These are phyloP conservation scores for Suillus discolor DNA, from an alignment of 768 basidiomycete species.

Conservation along the genomic window DNA sequence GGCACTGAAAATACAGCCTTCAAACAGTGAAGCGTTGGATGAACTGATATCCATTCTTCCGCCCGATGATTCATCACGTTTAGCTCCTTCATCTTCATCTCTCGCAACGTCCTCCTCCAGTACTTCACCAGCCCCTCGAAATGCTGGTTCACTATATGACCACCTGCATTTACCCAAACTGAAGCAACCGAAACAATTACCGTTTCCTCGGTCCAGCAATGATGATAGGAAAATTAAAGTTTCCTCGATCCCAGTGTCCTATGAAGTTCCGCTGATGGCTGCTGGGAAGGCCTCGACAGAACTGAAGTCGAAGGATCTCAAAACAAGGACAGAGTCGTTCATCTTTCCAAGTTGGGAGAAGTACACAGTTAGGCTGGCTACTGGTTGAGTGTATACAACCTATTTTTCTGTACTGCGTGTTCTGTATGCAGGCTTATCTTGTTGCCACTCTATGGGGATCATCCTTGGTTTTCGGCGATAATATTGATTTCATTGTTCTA, in stretches of 20 bases:
- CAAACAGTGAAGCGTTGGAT: slow-evolving; percentile 60
- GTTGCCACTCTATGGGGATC: neutral
- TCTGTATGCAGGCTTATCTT: neutral
- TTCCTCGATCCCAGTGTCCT: slow-evolving; percentile 44
- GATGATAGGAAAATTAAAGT: slow-evolving; percentile 62
- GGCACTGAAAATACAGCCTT: slow-evolving; percentile 61
- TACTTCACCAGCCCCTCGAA: slow-evolving; percentile 17
- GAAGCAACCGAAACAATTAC: slow-evolving; percentile 48
- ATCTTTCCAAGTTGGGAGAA: slow-evolving; percentile 68
- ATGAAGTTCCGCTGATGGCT: slow-evolving; percentile 33
- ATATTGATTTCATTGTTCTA: neutral
- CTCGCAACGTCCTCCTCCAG: slow-evolving; percentile 33
- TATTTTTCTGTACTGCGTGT: neutral
- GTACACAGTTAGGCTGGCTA: slow-evolving; percentile 51
- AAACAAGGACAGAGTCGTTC: slow-evolving; percentile 45
- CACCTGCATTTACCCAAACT: slow-evolving; percentile 42
- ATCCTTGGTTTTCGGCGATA: neutral
- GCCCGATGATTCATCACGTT: slow-evolving; percentile 17
- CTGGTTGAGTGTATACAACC: slow-evolving; percentile 14
- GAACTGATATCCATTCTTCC: slow-evolving; percentile 51
- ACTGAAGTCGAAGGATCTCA: slow-evolving; percentile 30
- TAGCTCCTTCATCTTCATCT: slow-evolving; percentile 17
- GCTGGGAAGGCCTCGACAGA: slow-evolving; percentile 26
- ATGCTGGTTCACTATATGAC: slow-evolving; percentile 19
- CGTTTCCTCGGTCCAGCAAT: slow-evolving; percentile 51